Base-by-base conservation (phyloP, 352 stramenopile genomes). In the Phytopythium ostracodes region DNA sequence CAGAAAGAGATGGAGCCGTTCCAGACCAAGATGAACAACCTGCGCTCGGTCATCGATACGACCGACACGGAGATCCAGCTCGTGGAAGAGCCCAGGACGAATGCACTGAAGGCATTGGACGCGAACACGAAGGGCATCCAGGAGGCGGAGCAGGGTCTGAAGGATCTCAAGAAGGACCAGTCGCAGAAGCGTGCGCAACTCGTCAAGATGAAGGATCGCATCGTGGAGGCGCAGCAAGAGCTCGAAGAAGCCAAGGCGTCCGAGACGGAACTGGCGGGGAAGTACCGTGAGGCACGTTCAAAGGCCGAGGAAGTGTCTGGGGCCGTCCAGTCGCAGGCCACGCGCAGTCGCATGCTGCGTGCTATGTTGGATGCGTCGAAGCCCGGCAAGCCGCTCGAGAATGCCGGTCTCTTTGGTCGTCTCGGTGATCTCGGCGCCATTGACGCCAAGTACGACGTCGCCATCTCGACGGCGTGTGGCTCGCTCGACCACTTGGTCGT, bases 401-500 rank as follows among this genome's bases (percentile, higher is more conserved):
- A 91, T 15, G 96, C 92, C 43, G 97, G 97, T 9, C 71, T 99
- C 4, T 91, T 92, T 46, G 98, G 98, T 33, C 93, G 98, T 64
- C 81, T 99, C 1, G 97, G 97, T 27, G 97, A 99, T 68, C 82
- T 99, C 49, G 97, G 96, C 22, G 87, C 89, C 1, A 99, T 99
- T 67, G 83, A 96, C 56, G 81, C 76, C 50, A 89, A 98, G 58
- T 99, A 98, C 70, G 97, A 99, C 74, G 94, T 99, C 35, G 97
- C 98, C 22, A 96, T 99, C 53, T 99, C 96, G 9, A 99, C 97
- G 31, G 97, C 97, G 0, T 99, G 96, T 68, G 84, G 89, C 38
- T 92, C 92, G 58, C 76, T 99, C 4, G 96, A 99, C 68, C 84
- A 99, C 62, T 86, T 99, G 60, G 97, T 99, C 2, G 97, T 99